Percentiles rank a stretch among this genome's conserved stretches.
Conservation (phyloP, 1,284 basidiomycete genomes). For the Volvariella volvacea region DNA sequence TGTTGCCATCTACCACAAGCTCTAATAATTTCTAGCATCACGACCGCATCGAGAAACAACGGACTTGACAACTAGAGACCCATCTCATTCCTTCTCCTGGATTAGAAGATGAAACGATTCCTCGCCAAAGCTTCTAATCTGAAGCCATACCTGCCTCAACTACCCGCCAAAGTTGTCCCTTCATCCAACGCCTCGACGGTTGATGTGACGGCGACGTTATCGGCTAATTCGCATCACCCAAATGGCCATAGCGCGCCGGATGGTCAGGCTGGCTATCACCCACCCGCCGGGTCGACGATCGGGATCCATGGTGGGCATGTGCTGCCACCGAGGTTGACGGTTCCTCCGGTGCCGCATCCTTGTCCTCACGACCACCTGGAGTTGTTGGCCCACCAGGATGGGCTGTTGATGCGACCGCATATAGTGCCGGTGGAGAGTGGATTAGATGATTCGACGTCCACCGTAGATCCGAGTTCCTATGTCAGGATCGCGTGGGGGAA, state of each 20-base stretch:
- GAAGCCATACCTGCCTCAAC: slow-evolving; percentile 23
- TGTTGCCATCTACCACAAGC: too few relatives aligned
- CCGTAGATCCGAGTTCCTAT: slow-evolving; percentile 27
- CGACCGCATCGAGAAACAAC: too few relatives aligned
- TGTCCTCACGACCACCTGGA: slow-evolving; percentile 63
- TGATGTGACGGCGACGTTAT: slow-evolving; percentile 1
- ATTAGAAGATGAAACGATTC: slow-evolving; percentile 29
- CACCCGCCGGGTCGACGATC: neutral
- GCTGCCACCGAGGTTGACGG: slow-evolving; percentile 54
- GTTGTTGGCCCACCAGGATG: slow-evolving; percentile 48
- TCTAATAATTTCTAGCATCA: too few relatives aligned
- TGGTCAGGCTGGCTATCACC: neutral
- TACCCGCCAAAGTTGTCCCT: slow-evolving; percentile 12
- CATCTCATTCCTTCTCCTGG: too few relatives aligned
- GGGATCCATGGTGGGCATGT: slow-evolving; percentile 7
- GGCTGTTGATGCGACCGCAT: slow-evolving; percentile 58
- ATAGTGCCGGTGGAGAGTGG: slow-evolving; percentile 13
- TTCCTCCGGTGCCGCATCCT: slow-evolving; percentile 67
- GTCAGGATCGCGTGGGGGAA: slow-evolving; percentile 62
- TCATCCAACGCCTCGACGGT: slow-evolving; percentile 7
- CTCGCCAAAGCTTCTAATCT: slow-evolving; percentile 23
- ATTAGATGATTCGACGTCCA: slow-evolving; percentile 17
- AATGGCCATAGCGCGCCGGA: too few relatives aligned
- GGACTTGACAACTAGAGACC: too few relatives aligned
- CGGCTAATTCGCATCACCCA: slow-evolving; percentile 2